Conservation (phyloP, 306 rosid genomes). For the Hylodesmum podocarpum region DNA sequence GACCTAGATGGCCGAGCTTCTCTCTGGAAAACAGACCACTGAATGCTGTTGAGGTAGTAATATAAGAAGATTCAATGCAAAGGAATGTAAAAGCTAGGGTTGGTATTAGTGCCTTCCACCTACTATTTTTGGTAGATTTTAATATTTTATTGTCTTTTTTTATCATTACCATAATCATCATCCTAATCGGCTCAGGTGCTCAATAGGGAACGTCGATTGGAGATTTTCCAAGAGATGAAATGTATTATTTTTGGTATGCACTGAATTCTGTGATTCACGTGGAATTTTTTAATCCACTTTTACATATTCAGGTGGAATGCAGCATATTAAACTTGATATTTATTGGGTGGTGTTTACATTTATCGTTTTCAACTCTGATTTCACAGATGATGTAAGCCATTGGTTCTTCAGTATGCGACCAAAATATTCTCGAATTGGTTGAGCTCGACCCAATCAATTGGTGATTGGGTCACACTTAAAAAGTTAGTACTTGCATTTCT, state of each 20-base stretch:
- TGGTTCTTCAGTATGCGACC: background rate
- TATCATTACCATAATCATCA: background rate
- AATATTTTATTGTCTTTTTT: background rate
- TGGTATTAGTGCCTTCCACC: background rate
- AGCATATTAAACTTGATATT: background rate
- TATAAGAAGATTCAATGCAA: background rate
- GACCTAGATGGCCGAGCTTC: background rate
- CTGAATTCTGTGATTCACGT: background rate
- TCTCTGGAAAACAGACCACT: background rate
- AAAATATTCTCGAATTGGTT: background rate
- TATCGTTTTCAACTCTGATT: background rate
- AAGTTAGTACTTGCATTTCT: background rate
- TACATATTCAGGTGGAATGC: background rate
- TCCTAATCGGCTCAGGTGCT: background rate
- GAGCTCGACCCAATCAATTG: no score
- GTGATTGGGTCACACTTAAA: no score
- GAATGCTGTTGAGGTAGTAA: conserved; percentile 3
- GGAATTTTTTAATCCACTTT: background rate
- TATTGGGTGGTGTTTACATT: background rate
- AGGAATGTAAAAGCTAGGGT: background rate
- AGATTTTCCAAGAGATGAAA: conserved; percentile 1
- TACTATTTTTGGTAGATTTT: background rate
- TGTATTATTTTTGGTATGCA: background rate
- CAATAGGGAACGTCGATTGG: background rate
- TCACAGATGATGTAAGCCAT: background rate